These are phyloP conservation scores for Wallacemonas collosoma DNA, from an alignment of 208 protist species.

Conservation along the genomic window DNA sequence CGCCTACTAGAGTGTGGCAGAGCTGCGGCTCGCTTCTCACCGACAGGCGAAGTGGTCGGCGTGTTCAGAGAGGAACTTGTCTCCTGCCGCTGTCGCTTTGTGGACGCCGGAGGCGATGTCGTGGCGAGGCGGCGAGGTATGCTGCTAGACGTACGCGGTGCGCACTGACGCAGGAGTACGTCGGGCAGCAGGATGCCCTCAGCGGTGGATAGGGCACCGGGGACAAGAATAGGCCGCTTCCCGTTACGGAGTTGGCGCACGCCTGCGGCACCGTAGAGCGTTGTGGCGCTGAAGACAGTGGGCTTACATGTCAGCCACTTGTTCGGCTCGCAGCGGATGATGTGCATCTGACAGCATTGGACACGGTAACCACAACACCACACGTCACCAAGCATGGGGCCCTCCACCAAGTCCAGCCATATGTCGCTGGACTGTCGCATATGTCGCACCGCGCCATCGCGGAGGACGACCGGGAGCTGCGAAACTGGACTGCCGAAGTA, in stretches of 20 bases:
- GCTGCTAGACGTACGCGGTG: conserved; percentile 31
- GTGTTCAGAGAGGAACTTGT: background rate
- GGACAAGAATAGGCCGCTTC: conserved; percentile 44
- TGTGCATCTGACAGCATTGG: conserved; percentile 80
- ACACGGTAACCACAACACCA: conserved; percentile 84
- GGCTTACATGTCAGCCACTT: conserved; percentile 39
- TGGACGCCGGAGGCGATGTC: background rate
- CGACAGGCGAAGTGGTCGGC: background rate
- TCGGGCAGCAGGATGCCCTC: conserved; percentile 75
- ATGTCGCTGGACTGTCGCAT: conserved; percentile 64
- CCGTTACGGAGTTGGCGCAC: conserved; percentile 55
- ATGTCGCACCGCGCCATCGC: conserved; percentile 21
- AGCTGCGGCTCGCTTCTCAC: background rate
- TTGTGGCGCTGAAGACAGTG: conserved; percentile 60
- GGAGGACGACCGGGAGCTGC: conserved; percentile 9
- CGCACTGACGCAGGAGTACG: conserved; percentile 58
- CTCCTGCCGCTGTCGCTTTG: background rate
- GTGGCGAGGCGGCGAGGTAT: background rate
- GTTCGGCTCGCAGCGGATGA: conserved; percentile 66
- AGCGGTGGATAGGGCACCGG: conserved; percentile 49
- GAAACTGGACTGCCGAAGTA: conserved; percentile 3
- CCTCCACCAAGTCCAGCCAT: conserved; percentile 76
- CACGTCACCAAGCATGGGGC: conserved; percentile 70
- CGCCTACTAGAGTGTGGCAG: conserved; percentile 17
- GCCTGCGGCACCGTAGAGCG: conserved; percentile 61